phyloP scores from a whole-genome alignment of 805 yeast species.

The Brettanomyces nanus region DNA sequence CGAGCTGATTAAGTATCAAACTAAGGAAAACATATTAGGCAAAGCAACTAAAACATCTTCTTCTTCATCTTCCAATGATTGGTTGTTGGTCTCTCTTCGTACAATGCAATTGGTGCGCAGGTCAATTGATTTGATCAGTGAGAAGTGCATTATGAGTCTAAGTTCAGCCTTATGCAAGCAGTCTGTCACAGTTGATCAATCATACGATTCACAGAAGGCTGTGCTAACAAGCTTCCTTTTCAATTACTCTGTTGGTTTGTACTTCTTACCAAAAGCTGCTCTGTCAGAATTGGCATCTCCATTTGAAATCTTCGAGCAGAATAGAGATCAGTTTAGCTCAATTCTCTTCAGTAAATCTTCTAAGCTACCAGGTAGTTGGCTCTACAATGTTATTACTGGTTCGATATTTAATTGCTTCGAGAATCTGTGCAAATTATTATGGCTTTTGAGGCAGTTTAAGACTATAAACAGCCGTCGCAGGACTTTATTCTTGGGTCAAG shows the following conservation, averaged over 20 bases:
- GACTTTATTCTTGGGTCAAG: slow-evolving; percentile 7
- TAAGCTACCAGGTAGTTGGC: slow-evolving; percentile 18
- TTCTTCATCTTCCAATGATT: slow-evolving; percentile 9
- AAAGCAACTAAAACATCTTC: not conserved
- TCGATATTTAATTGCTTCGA: slow-evolving; percentile 31
- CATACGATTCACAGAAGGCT: not conserved
- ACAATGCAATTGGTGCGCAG: slow-evolving; percentile 31
- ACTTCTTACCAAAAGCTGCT: slow-evolving; percentile 27
- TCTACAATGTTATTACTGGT: slow-evolving; percentile 31
- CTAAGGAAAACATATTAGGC: not conserved
- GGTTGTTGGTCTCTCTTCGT: slow-evolving; percentile 37
- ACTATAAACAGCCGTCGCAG: slow-evolving; percentile 5
- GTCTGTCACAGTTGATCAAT: not conserved
- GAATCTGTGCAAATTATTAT: slow-evolving; percentile 29
- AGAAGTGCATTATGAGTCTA: not conserved
- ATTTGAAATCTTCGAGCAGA: slow-evolving; percentile 25
- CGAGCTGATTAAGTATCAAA: slow-evolving; percentile 11
- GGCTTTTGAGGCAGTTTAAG: slow-evolving; percentile 21
- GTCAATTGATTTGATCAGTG: slow-evolving; percentile 18
- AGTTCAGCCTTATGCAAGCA: not conserved
- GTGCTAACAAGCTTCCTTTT: slow-evolving; percentile 25
- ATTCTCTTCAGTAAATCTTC: slow-evolving; percentile 3
- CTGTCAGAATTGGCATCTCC: slow-evolving; percentile 33
- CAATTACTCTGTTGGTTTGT: slow-evolving; percentile 32
- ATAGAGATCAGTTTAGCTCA: slow-evolving; percentile 17